Evolutionary conservation across 805 yeast species (phyloP), one percentile per base, ranked within the genome.

Genomic region (Starmerella apis): DNA sequence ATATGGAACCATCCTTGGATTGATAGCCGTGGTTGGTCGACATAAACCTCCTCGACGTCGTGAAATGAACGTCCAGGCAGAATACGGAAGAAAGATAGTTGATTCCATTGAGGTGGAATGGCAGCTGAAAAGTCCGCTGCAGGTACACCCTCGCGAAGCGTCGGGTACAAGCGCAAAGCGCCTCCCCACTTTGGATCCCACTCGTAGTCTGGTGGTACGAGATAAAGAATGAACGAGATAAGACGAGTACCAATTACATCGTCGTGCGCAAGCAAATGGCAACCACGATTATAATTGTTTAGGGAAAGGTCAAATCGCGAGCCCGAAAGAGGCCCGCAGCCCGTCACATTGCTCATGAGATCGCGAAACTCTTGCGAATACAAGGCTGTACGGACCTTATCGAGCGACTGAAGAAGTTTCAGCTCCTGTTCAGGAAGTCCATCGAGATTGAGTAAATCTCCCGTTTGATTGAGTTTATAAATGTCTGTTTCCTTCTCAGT

Each of bases 1-100:
- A 88, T 85, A 65, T 92, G 99, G 63, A 90, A 94, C 99, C 99
- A 94, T 1, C 99, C 99, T 61, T 92, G 96, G 53, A 92, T 86
- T 0, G 95, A 85, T 31, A 92, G 70, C 61, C 99, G 75, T 55
- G 87, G 94, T 62, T 82, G 85, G 62, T 88, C 95, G 1, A 81
- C 95, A 53, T 81, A 76, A 1, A 94, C 98, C 65, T 92, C 98
- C 68, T 94, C 97, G 11, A 92, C 99, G 60, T 94, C 98, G 65
- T 92, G 99, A 74, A 92, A 92, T 1, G 95, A 84, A 44, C 82
- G 75, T 0, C 98, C 99, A 0, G 98, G 99, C 63, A 87, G 92
- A 13, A 92, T 97, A 4, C 83, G 82, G 72, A 92, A 92, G 62
- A 92, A 86, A 0, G 97, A 96, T 62, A 92, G 81, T 66, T 92